Conservation (phyloP, 2,329 filamentous ascomycete genomes). For the Epichloe aotearoae region DNA sequence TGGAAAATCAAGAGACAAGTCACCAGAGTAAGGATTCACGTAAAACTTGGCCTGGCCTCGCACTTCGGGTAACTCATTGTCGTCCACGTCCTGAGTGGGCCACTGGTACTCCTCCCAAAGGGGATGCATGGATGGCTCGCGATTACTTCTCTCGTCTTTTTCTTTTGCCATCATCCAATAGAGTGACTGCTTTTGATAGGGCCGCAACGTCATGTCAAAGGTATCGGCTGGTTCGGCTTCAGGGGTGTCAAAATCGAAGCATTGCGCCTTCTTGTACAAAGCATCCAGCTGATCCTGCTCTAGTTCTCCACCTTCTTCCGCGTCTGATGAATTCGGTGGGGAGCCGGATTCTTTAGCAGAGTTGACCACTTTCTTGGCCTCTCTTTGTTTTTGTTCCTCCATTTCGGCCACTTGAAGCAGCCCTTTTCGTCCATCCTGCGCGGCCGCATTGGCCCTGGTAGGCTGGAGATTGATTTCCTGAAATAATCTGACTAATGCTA, state of each 20-base stretch:
- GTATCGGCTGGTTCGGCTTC: slow-evolving; percentile 70
- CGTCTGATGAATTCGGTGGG: slow-evolving; percentile 47
- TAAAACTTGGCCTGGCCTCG: slow-evolving; percentile 66
- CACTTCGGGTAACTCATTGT: slow-evolving; percentile 55
- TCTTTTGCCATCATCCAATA: slow-evolving; percentile 97
- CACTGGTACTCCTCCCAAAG: slow-evolving; percentile 93
- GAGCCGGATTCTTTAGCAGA: slow-evolving; percentile 27
- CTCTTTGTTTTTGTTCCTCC: slow-evolving; percentile 61
- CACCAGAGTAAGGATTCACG: slow-evolving; percentile 92
- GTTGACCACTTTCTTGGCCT: slow-evolving; percentile 24
- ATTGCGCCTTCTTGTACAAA: slow-evolving; percentile 89
- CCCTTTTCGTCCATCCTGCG: slow-evolving; percentile 69
- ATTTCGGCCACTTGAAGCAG: slow-evolving; percentile 79
- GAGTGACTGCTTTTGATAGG: slow-evolving; percentile 90
- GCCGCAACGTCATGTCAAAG: slow-evolving; percentile 72
- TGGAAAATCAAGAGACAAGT: slow-evolving; percentile 83
- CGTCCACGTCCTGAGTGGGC: slow-evolving; percentile 79
- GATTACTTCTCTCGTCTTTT: slow-evolving; percentile 57
- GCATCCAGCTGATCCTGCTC: slow-evolving; percentile 93
- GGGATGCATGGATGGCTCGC: slow-evolving; percentile 81
- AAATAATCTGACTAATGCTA: slow-evolving; percentile 77
- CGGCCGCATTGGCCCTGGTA: slow-evolving; percentile 58
- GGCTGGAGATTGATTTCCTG: slow-evolving; percentile 78
- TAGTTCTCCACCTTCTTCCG: slow-evolving; percentile 78
- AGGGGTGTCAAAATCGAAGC: slow-evolving; percentile 88